Conservation (phyloP, 2,329 filamentous ascomycete genomes). For the Stachybotrys chartarum region DNA sequence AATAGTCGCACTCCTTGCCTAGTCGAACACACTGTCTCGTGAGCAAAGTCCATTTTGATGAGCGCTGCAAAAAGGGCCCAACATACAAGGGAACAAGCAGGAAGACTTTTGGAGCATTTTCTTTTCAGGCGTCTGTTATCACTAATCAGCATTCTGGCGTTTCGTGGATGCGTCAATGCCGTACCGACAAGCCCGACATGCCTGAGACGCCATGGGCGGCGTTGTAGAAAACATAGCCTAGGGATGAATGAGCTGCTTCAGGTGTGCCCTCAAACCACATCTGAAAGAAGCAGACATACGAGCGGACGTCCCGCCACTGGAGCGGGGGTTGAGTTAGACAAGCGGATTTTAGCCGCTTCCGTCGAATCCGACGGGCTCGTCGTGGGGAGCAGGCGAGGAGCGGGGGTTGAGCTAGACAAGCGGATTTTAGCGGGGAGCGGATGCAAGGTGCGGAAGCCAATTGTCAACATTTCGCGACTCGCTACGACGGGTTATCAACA, state of each 20-base stretch:
- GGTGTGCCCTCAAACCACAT: background rate
- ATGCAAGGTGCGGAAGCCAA: background rate
- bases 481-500: background rate
- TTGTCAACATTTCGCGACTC: background rate
- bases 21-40: background rate
- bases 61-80: background rate
- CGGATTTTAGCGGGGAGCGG: background rate
- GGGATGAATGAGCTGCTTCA: background rate
- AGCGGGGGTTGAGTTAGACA: background rate
- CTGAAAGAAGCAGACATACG: background rate
- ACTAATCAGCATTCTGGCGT: background rate
- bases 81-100: background rate
- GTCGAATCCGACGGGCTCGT: background rate
- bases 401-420: background rate
- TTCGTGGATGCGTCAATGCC: background rate
- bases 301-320: background rate
- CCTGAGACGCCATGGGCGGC: background rate
- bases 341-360: background rate
- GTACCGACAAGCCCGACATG: background rate
- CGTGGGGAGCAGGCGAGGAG: background rate
- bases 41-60: background rate
- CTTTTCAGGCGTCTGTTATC: background rate
- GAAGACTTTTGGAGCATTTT: background rate
- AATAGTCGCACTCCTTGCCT: background rate
- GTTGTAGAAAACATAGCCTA: background rate